These are phyloP conservation scores for Hericium coralloides DNA, from an alignment of 768 basidiomycete genomes.

Conservation along the genomic window DNA sequence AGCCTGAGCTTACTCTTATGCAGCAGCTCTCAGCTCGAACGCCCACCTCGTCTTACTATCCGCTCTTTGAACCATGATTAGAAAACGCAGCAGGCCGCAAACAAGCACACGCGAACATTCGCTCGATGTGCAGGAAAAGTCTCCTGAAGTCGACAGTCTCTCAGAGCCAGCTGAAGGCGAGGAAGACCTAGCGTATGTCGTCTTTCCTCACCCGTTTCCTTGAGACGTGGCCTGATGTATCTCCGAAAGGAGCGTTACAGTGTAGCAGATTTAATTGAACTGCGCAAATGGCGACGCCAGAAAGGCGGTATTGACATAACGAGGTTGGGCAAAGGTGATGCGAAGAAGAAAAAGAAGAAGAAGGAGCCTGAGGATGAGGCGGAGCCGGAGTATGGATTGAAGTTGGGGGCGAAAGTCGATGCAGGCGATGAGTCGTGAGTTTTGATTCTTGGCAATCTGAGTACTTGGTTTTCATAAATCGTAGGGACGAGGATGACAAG, in stretches of 20 bases:
- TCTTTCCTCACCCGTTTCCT: not conserved
- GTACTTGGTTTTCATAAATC: too few species aligned
- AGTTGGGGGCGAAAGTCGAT: constrained; percentile 31
- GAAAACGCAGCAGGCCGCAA: constrained; percentile 64
- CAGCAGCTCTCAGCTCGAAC: too few species aligned
- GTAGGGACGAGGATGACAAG: constrained; percentile 54
- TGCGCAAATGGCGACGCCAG: constrained; percentile 65
- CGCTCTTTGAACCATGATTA: constrained; percentile 42
- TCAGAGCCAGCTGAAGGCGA: constrained; percentile 27
- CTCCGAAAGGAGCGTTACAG: constrained; percentile 27
- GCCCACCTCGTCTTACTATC: too few species aligned
- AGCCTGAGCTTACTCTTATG: too few species aligned
- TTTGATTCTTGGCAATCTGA: not conserved
- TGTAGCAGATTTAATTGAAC: constrained; percentile 74
- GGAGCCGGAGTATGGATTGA: constrained; percentile 49
- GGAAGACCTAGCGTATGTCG: constrained; percentile 38
- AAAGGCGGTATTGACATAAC: constrained; percentile 80
- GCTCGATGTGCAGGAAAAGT: constrained; percentile 21
- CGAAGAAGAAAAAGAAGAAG: constrained; percentile 58
- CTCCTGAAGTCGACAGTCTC: constrained; percentile 7
- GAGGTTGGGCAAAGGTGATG: constrained; percentile 80
- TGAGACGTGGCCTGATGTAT: constrained; percentile 1
- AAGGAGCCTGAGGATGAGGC: constrained; percentile 30
- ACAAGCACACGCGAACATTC: constrained; percentile 46
- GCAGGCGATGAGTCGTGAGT: constrained; percentile 46